A percentile compares a stretch with the other conserved stretches of the same genome.
Evolutionary conservation across 306 rosid genomes (phyloP).

Genomic region (Vigna trinervia): DNA sequence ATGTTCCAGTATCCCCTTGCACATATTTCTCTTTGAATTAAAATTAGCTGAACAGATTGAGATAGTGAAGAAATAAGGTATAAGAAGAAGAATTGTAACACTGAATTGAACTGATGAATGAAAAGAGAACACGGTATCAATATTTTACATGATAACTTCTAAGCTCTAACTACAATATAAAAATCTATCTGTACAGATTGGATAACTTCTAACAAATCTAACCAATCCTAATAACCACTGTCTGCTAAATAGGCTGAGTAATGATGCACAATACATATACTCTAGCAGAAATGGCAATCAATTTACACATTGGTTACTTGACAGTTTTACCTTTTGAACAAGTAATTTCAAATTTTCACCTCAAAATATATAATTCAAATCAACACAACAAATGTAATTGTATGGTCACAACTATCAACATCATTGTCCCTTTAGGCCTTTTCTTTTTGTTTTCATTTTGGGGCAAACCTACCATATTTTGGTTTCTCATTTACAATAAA

Average conservation of each 20-base stretch:
- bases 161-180: background rate
- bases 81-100: background rate
- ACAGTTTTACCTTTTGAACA: slow-evolving; percentile 8
- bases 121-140: background rate
- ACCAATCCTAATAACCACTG: background rate
- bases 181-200: background rate
- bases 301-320: slow-evolving; percentile 6
- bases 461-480: background rate
- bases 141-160: background rate
- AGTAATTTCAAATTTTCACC: slow-evolving; percentile 6
- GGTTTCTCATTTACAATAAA: background rate
- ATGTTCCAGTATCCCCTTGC: slow-evolving; percentile 89
- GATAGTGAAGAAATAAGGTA: slow-evolving; percentile 16
- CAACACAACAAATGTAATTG: background rate
- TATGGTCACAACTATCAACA: background rate
- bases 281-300: slow-evolving; percentile 12
- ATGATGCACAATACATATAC: background rate
- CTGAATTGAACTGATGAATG: slow-evolving; percentile 17
- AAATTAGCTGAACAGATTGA: slow-evolving; percentile 65
- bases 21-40: slow-evolving; percentile 65
- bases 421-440: background rate
- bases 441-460: background rate
- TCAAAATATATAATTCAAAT: background rate
- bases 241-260: background rate
- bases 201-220: slow-evolving; percentile 18